These are phyloP conservation scores for Cercospora beticola DNA, from an alignment of 2,329 filamentous ascomycete genomes.

Conservation along the genomic window DNA sequence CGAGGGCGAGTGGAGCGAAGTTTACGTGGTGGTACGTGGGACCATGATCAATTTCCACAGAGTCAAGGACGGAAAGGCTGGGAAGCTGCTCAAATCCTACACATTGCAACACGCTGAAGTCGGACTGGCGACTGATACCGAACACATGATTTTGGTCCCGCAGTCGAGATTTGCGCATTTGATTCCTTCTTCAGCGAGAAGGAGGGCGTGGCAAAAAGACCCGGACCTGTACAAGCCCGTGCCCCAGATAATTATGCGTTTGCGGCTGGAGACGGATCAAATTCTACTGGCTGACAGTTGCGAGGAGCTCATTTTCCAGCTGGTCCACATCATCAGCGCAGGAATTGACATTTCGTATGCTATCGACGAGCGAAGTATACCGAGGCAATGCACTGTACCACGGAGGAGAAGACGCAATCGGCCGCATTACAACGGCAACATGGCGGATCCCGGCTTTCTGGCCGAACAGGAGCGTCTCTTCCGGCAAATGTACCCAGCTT, in stretches of 20 bases:
- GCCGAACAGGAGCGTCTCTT: constrained; percentile 52
- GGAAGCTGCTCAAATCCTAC: constrained; percentile 64
- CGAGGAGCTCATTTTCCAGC: constrained; percentile 64
- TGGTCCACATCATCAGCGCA: constrained; percentile 69
- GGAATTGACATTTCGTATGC: constrained; percentile 70
- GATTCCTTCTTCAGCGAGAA: constrained; percentile 42
- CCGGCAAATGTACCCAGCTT: constrained; percentile 47
- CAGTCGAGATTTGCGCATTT: constrained; percentile 48
- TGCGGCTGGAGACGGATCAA: constrained; percentile 72
- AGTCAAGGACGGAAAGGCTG: constrained; percentile 57
- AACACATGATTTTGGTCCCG: constrained; percentile 54
- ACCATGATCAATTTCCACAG: constrained; percentile 67
- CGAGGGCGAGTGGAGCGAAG: constrained; percentile 40
- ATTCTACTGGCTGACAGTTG: constrained; percentile 67
- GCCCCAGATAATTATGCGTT: constrained; percentile 63
- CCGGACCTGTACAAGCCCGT: constrained; percentile 48
- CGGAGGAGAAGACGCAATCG: constrained; percentile 41
- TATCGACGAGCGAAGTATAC: constrained; percentile 64
- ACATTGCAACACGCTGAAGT: constrained; percentile 73
- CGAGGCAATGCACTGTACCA: constrained; percentile 49
- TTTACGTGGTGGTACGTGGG: constrained; percentile 64
- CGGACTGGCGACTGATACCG: constrained; percentile 70
- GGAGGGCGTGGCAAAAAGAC: constrained; percentile 47
- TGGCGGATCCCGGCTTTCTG: constrained; percentile 42
- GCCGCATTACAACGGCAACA: constrained; percentile 36